Conservation (phyloP, 768 basidiomycete genomes). For the Exidia glandulosa region DNA sequence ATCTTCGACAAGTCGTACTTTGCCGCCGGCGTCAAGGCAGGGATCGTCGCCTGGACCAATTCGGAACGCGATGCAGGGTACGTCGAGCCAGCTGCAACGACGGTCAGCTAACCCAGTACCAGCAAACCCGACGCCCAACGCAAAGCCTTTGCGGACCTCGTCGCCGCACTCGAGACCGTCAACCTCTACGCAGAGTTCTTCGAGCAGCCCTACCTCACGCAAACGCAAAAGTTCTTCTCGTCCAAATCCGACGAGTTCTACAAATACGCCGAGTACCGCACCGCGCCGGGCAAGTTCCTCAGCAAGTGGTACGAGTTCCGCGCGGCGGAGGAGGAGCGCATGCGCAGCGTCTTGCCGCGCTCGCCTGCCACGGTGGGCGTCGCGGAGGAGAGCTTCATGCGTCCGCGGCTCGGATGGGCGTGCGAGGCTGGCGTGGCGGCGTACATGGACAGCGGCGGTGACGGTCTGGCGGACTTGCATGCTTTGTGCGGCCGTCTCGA, state of each 20-base stretch:
- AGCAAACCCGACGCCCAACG: conserved; percentile 15
- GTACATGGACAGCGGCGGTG: conserved; percentile 22
- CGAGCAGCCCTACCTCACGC: conserved; percentile 41
- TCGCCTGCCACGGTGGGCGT: conserved; percentile 40
- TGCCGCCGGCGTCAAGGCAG: conserved; percentile 27
- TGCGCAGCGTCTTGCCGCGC: conserved; percentile 37
- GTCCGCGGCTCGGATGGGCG: conserved; percentile 32
- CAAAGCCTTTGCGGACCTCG: conserved; percentile 34
- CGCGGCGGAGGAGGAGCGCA: conserved; percentile 47
- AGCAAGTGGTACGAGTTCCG: conserved; percentile 33
- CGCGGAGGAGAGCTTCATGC: conserved; percentile 43
- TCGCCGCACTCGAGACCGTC: conserved; percentile 46
- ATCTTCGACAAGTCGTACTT: conserved; percentile 39
- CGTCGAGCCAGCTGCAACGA: neutral
- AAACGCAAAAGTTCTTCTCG: conserved; percentile 42
- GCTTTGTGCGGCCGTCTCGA: conserved; percentile 47
- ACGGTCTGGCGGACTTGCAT: conserved; percentile 44
- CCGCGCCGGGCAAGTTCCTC: conserved; percentile 41
- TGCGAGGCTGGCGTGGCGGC: conserved; percentile 26
- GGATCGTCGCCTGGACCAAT: conserved; percentile 40
- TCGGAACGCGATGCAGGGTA: conserved; percentile 41
- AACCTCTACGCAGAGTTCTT: conserved; percentile 44
- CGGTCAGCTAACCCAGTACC: neutral
- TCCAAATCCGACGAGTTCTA: conserved; percentile 35
- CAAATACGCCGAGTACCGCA: conserved; percentile 24